Base-by-base conservation (phyloP, 2,329 filamentous ascomycete species). In the Fusarium pseudocircinatum region DNA sequence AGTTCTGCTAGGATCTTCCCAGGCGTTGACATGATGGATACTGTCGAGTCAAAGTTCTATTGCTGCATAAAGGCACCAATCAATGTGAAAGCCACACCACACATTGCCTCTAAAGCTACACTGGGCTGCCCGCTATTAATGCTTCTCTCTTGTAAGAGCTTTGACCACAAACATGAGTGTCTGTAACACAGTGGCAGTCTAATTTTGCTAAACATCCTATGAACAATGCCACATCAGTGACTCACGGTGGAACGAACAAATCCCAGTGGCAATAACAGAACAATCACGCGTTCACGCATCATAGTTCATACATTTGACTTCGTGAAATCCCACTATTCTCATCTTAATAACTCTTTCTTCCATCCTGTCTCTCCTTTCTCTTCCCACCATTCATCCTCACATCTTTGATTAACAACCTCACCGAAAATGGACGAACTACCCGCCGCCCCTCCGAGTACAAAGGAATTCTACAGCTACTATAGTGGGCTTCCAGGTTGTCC, bases 1-100 rank as follows among this genome's bases (percentile, higher is more conserved):
- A 2, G 12, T 7, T 1, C 8, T 7, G 4, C 0, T 4, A 20
- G 20, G 9, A 24, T n/a, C n/a, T n/a, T n/a, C n/a, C n/a, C n/a
- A n/a, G 24, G 6, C 8, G 4, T 10, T 22, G 18, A 46, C 10
- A 20, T 10, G 16, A 37, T 37, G 4, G 4, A 37, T 37, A 9
- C 16, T 37, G 8, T 42, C 13, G 26, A 28, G 24, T 46, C 2
- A 22, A 22, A 20, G 14, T 46, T 14, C 10, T 46, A 22, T 9
- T 36, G 8, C 43, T 28, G 4, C 13, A 9, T 11, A 10, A 22
- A 46, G 43, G 18, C 12, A 46, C 24, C 24, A 46, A 28, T 22
- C 8, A 28, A 20, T 0, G 4, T 4, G 13, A 8, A 46, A 20
- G 18, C 18, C 9, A 44, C 18, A 26, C 12, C 14, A 20, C 8